These are phyloP conservation scores for Malassezia restricta DNA, from an alignment of 1,284 basidiomycete genomes.

Conservation along the genomic window DNA sequence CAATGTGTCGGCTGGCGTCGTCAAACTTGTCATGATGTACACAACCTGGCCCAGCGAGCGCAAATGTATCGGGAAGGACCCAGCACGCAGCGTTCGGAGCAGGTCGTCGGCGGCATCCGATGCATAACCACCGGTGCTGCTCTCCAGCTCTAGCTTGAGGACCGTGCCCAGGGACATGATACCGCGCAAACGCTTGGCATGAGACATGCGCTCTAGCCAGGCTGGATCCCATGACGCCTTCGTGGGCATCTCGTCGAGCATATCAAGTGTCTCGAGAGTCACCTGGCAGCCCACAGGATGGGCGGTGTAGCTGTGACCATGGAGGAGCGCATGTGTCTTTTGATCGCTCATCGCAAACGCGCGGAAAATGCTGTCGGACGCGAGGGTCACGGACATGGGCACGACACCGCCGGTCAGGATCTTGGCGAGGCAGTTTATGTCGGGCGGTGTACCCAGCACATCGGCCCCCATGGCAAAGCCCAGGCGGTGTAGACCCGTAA, in stretches of 20 bases:
- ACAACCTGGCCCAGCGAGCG: slow-evolving; percentile 82
- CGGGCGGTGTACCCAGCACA: slow-evolving; percentile 30
- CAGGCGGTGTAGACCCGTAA: slow-evolving; percentile 76
- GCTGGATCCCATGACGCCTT: slow-evolving; percentile 50
- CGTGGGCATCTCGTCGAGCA: slow-evolving; percentile 54
- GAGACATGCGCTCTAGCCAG: slow-evolving; percentile 60
- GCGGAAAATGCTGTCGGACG: slow-evolving; percentile 64
- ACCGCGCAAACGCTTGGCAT: slow-evolving; percentile 55
- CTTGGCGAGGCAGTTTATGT: slow-evolving; percentile 85
- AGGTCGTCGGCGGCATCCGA: slow-evolving; percentile 24
- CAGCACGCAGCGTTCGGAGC: slow-evolving; percentile 9
- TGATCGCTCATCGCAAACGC: slow-evolving; percentile 60
- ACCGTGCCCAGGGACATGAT: slow-evolving; percentile 81
- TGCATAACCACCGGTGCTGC: slow-evolving; percentile 50
- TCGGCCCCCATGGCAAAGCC: slow-evolving; percentile 49
- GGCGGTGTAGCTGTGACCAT: slow-evolving; percentile 74
- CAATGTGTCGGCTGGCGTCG: slow-evolving; percentile 51
- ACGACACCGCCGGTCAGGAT: slow-evolving; percentile 85
- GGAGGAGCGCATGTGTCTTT: slow-evolving; percentile 75
- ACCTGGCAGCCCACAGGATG: slow-evolving; percentile 64
- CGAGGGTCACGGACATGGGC: slow-evolving; percentile 65
- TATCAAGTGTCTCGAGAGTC: slow-evolving; percentile 64
- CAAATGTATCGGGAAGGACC: slow-evolving; percentile 62
- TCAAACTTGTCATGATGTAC: slow-evolving; percentile 87
- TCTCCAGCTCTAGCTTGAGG: slow-evolving; percentile 61